Conservation (phyloP, 1,284 basidiomycete genomes). For the Apiotrichum sp. region DNA sequence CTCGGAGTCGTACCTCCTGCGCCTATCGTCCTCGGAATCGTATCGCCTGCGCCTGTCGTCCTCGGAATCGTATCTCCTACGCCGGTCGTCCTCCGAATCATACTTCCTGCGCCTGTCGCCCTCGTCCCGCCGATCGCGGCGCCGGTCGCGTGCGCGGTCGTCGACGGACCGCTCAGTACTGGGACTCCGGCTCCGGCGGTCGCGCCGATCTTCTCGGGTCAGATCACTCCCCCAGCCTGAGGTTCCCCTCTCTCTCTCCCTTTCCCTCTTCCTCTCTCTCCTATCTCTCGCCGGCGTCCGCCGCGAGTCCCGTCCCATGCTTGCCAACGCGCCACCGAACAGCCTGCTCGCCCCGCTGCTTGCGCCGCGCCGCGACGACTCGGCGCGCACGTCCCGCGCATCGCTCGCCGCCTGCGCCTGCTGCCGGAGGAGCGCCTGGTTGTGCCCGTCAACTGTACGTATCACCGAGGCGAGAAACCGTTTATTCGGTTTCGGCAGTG, state of each 20-base stretch:
- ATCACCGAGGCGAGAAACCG: slow-evolving; percentile 83
- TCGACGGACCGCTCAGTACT: neutral
- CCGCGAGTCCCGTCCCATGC: slow-evolving; percentile 5
- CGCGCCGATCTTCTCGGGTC: neutral
- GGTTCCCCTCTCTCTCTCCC: too few relatives aligned
- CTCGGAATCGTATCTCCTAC: neutral
- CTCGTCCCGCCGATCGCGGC: neutral
- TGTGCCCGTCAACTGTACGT: slow-evolving; percentile 84
- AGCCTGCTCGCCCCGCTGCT: slow-evolving; percentile 27
- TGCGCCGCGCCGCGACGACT: slow-evolving; percentile 10
- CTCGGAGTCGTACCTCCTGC: neutral
- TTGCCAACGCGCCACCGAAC: slow-evolving; percentile 38
- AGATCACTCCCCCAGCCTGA: neutral
- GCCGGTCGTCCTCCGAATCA: neutral
- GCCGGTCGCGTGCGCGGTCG: neutral
- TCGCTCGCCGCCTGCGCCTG: slow-evolving; percentile 71
- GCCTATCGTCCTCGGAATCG: neutral
- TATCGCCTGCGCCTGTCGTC: neutral
- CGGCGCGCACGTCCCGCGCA: slow-evolving; percentile 36
- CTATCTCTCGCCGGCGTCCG: neutral
- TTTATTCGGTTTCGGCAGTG: slow-evolving; percentile 76
- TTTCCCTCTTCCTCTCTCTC: too few relatives aligned
- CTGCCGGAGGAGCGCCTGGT: slow-evolving; percentile 69
- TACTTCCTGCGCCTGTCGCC: neutral
- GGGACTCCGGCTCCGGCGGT: neutral